A percentile compares a stretch with the other conserved stretches of the same genome.
Evolutionary conservation across 1,284 basidiomycete genomes (phyloP).

Genomic region (Tilletia indica): DNA sequence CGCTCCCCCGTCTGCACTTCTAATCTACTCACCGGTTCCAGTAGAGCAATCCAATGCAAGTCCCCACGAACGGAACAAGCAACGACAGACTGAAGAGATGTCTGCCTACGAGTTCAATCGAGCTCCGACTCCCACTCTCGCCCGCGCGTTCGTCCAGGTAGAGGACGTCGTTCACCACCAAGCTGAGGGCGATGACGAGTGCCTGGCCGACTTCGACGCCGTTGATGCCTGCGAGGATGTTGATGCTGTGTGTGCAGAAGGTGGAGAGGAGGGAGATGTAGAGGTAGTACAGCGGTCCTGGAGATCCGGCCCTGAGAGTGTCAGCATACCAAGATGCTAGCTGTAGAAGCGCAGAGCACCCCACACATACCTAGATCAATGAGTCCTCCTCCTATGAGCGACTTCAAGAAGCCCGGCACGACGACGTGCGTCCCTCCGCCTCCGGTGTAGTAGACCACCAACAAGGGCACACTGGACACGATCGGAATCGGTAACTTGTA

Average conservation of each 20-base stretch:
- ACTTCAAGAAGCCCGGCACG: constrained; percentile 64
- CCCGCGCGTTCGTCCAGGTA: constrained; percentile 60
- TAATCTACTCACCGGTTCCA: constrained; percentile 38
- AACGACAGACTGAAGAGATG: constrained; percentile 95
- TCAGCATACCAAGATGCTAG: background rate
- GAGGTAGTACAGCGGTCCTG: constrained; percentile 88
- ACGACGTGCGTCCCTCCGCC: constrained; percentile 91
- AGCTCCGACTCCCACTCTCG: constrained; percentile 31
- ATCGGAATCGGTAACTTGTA: constrained; percentile 94
- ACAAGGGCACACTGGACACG: constrained; percentile 86
- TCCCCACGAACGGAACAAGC: constrained; percentile 88
- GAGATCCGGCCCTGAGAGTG: background rate
- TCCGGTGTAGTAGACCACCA: constrained; percentile 95
- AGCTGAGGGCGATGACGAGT: constrained; percentile 82
- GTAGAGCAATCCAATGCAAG: constrained; percentile 72
- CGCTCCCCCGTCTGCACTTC: background rate
- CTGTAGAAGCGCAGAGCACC: background rate
- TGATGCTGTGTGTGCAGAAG: constrained; percentile 97
- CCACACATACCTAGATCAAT: constrained; percentile 74
- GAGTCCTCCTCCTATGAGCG: constrained; percentile 64
- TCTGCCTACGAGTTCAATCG: constrained; percentile 73
- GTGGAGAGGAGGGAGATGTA: constrained; percentile 96
- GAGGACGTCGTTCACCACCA: constrained; percentile 85
- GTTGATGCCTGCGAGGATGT: constrained; percentile 97
- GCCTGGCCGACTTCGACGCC: constrained; percentile 89